Evolutionary conservation across 495 filamentous ascomycete species (phyloP), one percentile per base, ranked within the genome.

Genomic region (Aspergillus conjunctus): DNA sequence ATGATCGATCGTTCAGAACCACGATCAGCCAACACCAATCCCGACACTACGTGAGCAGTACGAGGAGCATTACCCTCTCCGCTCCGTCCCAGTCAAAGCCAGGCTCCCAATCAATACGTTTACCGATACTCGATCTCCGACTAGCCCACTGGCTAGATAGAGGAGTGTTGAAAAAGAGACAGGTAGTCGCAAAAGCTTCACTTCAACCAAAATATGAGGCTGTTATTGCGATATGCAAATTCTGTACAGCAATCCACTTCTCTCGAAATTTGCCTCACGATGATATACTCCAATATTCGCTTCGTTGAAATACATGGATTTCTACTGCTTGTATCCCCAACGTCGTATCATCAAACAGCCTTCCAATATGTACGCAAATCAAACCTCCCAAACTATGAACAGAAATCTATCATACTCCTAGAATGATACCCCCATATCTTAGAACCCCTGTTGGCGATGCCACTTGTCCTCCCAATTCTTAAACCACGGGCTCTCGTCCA

Each of bases 401-500:
- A 22, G 46, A 9, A 45, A 54, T 33, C 30, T 44, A 55, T 12
- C 55, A 39, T 39, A 32, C 30, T 17, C 53, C 9, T 48, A 53
- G 41, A 50, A 60, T 14, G 6, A 48, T 58, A 30, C 54, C 7
- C 54, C 7, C 54, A 60, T 53, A 58, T 48, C 49, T 65, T 70
- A 87, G 62, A 83, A 93, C 3, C 91, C 91, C 70, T 95, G 90
- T 69, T 88, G 80, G 7, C 80, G 71, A 69, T 85, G 83, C 92
- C 92, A 96, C 69, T 91, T 95, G 68, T 87, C 86, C 75, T 87
- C 80, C 92, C 92, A 97, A 0, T 87, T 85, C 7, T 83, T 86
- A 72, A 88, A 97, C 79, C 84, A 93, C 11, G 92, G 92, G 65
- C 83, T 88, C 44, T 96, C 89, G 17, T 88, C 87, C 67, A 96